Conservation (phyloP, 2,329 filamentous ascomycete species). For the Colletotrichum liaoningense region DNA sequence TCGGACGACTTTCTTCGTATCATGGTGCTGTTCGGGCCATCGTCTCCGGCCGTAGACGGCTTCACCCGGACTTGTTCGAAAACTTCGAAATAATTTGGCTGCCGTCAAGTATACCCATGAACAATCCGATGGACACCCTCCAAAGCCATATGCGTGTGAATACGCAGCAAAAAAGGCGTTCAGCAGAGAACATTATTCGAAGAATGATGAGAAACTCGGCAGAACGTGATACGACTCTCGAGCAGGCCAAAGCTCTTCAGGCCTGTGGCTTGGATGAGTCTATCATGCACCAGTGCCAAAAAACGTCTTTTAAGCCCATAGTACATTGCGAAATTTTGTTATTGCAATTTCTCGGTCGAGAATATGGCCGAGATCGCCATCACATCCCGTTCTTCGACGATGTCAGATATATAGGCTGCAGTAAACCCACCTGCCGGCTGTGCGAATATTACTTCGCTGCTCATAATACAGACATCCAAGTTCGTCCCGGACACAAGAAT, state of each 20-base stretch:
- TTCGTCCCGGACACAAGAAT: slow-evolving; percentile 35
- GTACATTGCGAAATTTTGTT: slow-evolving; percentile 37
- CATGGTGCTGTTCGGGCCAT: slow-evolving; percentile 36
- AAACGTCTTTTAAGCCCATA: slow-evolving; percentile 9
- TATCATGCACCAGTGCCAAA: neutral
- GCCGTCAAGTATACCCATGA: slow-evolving; percentile 38
- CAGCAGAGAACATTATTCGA: slow-evolving; percentile 38
- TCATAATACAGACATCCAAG: slow-evolving; percentile 23
- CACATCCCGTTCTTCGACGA: slow-evolving; percentile 21
- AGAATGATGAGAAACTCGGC: slow-evolving; percentile 34
- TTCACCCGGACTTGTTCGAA: slow-evolving; percentile 46
- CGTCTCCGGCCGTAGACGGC: slow-evolving; percentile 34
- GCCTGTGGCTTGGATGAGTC: neutral
- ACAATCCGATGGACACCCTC: slow-evolving; percentile 34
- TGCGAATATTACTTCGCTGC: slow-evolving; percentile 39
- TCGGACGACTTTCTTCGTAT: slow-evolving; percentile 43
- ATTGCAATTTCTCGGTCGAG: slow-evolving; percentile 7
- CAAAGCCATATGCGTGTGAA: slow-evolving; percentile 25
- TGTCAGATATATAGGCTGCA: slow-evolving; percentile 38
- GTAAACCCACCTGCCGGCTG: slow-evolving; percentile 39
- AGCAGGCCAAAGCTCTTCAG: neutral
- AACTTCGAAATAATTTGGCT: slow-evolving; percentile 39
- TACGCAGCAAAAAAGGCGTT: neutral
- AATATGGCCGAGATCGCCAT: neutral
- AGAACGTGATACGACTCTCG: neutral